phyloP scores from a whole-genome alignment of 2,329 filamentous ascomycete genomes.

The Meredithiella fracta region DNA sequence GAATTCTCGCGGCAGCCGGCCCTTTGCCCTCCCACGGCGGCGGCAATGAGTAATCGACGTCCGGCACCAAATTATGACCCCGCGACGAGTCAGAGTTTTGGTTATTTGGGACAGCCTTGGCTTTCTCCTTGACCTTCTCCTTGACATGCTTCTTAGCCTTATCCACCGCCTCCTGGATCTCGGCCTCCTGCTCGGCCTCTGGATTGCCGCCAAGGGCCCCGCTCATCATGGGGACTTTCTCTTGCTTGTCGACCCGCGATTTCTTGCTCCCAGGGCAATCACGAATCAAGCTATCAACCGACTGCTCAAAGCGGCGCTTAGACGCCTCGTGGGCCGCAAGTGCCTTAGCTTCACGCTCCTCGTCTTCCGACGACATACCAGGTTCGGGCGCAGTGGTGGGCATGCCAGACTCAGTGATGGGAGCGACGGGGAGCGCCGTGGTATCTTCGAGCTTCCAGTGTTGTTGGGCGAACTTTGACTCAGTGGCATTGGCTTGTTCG shows the following conservation, averaged over 20 bases:
- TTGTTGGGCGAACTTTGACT: conserved; percentile 62
- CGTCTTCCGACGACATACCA: conserved; percentile 29
- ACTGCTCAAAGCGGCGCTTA: conserved; percentile 42
- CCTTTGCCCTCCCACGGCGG: conserved; percentile 43
- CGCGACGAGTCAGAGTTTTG: conserved; percentile 19
- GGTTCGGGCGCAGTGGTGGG: conserved; percentile 20
- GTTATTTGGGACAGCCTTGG: not conserved
- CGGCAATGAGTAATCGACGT: conserved; percentile 30
- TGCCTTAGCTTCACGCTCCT: conserved; percentile 38
- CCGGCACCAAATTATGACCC: conserved; percentile 38
- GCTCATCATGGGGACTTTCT: conserved; percentile 16
- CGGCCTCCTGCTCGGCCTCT: not conserved
- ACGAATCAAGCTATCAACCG: conserved; percentile 38
- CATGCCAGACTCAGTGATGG: not conserved
- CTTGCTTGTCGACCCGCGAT: conserved; percentile 16
- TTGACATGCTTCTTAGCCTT: conserved; percentile 3
- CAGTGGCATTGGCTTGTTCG: conserved; percentile 58
- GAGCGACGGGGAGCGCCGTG: not conserved
- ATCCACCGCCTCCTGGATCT: not conserved
- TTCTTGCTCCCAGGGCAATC: conserved; percentile 25
- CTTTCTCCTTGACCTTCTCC: not conserved
- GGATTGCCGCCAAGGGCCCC: conserved; percentile 11
- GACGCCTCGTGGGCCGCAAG: conserved; percentile 38
- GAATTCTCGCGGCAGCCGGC: conserved; percentile 63
- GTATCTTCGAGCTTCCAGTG: conserved; percentile 45